Conservation (phyloP, 139 green algal species). For the Closterium sp. region DNA sequence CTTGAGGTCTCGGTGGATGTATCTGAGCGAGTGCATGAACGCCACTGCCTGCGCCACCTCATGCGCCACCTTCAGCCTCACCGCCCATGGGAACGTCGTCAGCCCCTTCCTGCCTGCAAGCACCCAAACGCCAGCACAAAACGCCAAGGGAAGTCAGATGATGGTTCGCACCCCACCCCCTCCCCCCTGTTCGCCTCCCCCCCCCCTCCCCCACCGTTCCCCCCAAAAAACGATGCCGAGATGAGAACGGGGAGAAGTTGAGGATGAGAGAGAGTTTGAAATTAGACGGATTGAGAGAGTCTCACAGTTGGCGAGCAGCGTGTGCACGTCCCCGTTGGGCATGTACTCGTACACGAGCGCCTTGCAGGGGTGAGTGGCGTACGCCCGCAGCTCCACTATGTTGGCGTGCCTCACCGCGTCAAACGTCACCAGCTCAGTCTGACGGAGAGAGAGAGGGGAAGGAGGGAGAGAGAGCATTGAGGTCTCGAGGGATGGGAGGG, state of each 20-base stretch:
- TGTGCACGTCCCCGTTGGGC: not conserved
- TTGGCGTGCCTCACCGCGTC: not conserved
- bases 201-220: no score
- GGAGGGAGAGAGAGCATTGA: no score
- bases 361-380: not conserved
- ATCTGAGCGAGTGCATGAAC: conserved; percentile 33
- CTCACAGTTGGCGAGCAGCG: not conserved
- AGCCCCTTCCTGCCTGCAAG: not conserved
- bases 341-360: not conserved
- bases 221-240: no score
- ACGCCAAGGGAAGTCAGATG: no score
- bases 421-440: not conserved
- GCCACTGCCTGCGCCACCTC: conserved; percentile 49
- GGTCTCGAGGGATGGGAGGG: no score
- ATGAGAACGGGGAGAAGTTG: no score
- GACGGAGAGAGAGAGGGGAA: not conserved
- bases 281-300: not conserved
- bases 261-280: not conserved
- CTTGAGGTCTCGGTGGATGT: conserved; percentile 51
- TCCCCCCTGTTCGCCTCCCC: no score
- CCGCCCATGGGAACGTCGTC: conserved; percentile 50
- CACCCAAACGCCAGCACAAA: no score
- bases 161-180: no score
- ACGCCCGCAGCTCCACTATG: not conserved
- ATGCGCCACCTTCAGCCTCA: conserved; percentile 49